Conservation (phyloP, 2,329 filamentous ascomycete genomes). For the Scleromitrula shiraiana region DNA sequence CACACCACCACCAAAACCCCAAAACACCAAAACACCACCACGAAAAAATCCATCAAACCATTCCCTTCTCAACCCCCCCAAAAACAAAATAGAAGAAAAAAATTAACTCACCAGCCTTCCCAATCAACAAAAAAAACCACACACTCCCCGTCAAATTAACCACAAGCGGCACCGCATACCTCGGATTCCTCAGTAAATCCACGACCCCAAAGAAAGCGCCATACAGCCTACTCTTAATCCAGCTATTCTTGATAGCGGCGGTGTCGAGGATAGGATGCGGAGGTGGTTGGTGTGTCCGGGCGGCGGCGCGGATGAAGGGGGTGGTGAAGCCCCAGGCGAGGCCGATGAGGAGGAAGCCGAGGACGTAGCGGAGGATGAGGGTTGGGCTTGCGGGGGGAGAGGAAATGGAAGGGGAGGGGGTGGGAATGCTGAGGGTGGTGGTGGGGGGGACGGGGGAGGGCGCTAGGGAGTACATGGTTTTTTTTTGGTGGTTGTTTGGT, state of each 20-base stretch:
- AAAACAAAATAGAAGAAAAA: neutral
- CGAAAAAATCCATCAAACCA: no score
- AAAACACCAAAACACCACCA: no score
- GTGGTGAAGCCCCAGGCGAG: slow-evolving; percentile 91
- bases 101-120: slow-evolving; percentile 65
- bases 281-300: slow-evolving; percentile 62
- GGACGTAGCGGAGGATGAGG: slow-evolving; percentile 72
- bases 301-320: slow-evolving; percentile 82
- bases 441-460: slow-evolving; percentile 6
- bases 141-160: slow-evolving; percentile 87
- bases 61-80: neutral
- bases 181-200: slow-evolving; percentile 72
- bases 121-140: slow-evolving; percentile 95
- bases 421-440: neutral
- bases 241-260: slow-evolving; percentile 45
- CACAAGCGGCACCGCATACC: slow-evolving; percentile 76
- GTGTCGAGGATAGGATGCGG: slow-evolving; percentile 46
- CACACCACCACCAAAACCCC: no score
- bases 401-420: slow-evolving; percentile 4
- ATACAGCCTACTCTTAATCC: slow-evolving; percentile 54
- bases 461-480: slow-evolving; percentile 7
- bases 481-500: neutral
- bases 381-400: no score
- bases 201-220: slow-evolving; percentile 64
- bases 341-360: slow-evolving; percentile 85